Base-by-base conservation (phyloP, 1,284 basidiomycete genomes). In the Phellinidium pouzarii region DNA sequence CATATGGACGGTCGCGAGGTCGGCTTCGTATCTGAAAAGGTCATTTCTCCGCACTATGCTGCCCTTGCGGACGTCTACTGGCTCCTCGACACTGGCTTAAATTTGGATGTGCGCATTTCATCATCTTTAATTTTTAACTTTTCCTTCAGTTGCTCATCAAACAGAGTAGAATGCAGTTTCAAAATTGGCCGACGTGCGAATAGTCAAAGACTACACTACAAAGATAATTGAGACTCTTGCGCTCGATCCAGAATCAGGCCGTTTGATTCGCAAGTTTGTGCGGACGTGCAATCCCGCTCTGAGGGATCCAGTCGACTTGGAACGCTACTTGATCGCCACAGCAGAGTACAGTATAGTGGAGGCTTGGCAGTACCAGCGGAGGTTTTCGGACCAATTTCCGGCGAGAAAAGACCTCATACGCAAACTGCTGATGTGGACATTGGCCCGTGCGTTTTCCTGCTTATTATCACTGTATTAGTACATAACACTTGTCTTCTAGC, bases 21-120 rank as follows among this genome's bases (percentile, higher is more conserved):
- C 23, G 67, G 65, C 25, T 90, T 82, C 61, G 69, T 71, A 50
- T 66, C 73, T 40, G 74, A 79, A 36, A 70, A 74, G 36, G 78
- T 75, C 58, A 82, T 90, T 55, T 79, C 84, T 5, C 82, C 84
- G 2, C 86, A 88, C 60, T 89, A 88, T 60, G 71, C 76, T 12
- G 71, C 76, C 7, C 71, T 89, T 43, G 77, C 84, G 20, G 83
- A 88, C 66, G 87, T 87, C 61, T 91, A 90, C 68, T 91, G 86
- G 84, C 69, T 78, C 61, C 67, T 91, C 59, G 87, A 91, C 66
- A 73, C 78, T 2, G 84, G 82, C n/a, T 68, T 74, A 19, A 70
- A 81, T 42, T 64, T 85, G 50, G 62, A 72, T 46, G 85, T 87
- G 64, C 59, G 23, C 48, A 26, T 45, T 23, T 26, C 31, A 26